Conservation (phyloP, 129 eudicot species). For the Kitagawia praeruptora region DNA sequence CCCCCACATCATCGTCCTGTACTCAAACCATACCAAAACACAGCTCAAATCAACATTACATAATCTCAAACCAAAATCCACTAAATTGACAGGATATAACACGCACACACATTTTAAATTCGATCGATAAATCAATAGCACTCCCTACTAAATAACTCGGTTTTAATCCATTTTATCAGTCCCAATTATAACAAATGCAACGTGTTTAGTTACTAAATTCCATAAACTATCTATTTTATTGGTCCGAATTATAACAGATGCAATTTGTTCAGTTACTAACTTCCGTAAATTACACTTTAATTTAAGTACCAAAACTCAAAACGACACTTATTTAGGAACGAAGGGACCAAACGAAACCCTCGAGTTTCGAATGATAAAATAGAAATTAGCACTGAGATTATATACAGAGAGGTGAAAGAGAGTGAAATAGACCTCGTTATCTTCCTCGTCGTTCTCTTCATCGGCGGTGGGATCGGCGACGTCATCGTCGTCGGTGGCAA, state of each 20-base stretch:
- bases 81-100: neutral
- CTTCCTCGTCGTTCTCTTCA: slow-evolving; percentile 43
- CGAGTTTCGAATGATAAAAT: neutral
- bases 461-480: slow-evolving; percentile 29
- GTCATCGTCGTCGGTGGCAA: slow-evolving; percentile 51
- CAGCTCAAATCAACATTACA: neutral
- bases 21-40: neutral
- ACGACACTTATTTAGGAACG: neutral
- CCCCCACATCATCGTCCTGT: slow-evolving; percentile 51
- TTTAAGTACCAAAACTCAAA: neutral
- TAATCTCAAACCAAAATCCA: neutral
- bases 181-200: neutral
- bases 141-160: neutral
- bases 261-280: neutral
- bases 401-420: neutral
- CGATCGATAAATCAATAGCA: neutral
- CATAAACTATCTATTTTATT: too few relatives aligned
- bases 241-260: neutral
- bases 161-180: neutral
- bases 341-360: neutral
- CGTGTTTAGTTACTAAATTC: neutral
- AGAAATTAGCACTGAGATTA: neutral
- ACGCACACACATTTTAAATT: neutral
- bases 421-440: slow-evolving; percentile 40
- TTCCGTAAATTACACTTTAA: neutral